Base-by-base conservation (phyloP, 2,329 filamentous ascomycete species). In the Thermomyces lanuginosus region DNA sequence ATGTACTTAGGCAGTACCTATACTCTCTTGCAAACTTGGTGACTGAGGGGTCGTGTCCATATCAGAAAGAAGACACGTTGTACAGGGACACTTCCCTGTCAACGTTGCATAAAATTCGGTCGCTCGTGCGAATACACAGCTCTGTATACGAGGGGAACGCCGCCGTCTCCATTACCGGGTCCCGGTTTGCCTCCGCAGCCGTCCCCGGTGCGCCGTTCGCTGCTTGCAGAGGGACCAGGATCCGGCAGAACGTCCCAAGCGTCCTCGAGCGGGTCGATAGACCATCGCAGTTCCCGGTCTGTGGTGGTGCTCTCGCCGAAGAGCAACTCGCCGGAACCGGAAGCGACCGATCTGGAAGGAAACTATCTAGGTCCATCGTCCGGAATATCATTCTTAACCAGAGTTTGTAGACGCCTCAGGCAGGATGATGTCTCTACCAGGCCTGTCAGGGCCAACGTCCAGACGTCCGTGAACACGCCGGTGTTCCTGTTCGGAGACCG, bases 361-460 rank as follows among this genome's bases (percentile, higher is more conserved):
- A 63, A 70, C 27, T 64, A 66, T 34, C 53, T 66, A n/a, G 66
- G 66, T 6, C 59, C 61, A 8, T 61, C 65, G 3, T 58, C 66
- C 42, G 42, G 60, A 22, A 44, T 63, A 40, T 53, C 66, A 38
- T 60, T 75, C 53, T 49, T 80, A 56, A 37, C 77, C 48, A 71
- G 75, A 60, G 56, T 75, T 62, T 58, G 77, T 72, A 46, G 76
- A 60, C 52, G 75, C 60, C 29, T 80, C 41, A 35, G 72, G 59
- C 23, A 72, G 61, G 26, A 72, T 60, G 56, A 54, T 21, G 48
- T 36, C 10, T 48, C 45, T 0, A 42, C 45, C 3, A 42, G 48
- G 15, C 45, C 46, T 0, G 39, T 41, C 28, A 37, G 38, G 9
- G 26, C 45, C 19, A 40, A 43, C 12, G 41, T 44, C 32, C 48